Conservation (phyloP, 78 protist genomes). For the Pigoraptor vietnamica region DNA sequence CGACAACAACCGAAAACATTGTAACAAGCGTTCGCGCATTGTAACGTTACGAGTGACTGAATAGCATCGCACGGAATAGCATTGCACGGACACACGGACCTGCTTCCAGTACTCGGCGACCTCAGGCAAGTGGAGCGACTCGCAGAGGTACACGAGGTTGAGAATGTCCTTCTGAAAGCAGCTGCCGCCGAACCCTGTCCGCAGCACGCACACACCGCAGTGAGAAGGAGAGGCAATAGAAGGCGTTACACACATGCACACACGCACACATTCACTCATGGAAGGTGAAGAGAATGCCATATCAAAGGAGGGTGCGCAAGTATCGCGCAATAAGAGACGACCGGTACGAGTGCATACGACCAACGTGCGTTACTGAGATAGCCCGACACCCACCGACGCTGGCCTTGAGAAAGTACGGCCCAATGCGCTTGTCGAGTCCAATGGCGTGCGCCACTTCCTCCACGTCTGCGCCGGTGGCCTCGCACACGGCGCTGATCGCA, state of each 20-base stretch:
- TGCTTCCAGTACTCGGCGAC: slow-evolving; percentile 91
- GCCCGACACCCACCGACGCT: slow-evolving; percentile 67
- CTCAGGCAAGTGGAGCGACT: slow-evolving; percentile 49
- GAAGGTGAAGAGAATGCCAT: too few relatives aligned
- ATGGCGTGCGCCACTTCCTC: slow-evolving; percentile 73
- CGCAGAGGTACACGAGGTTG: slow-evolving; percentile 87
- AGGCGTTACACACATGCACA: not conserved
- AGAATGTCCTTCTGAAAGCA: slow-evolving; percentile 93
- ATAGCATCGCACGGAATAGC: too few relatives aligned
- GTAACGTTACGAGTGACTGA: too few relatives aligned
- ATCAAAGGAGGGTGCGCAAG: too few relatives aligned
- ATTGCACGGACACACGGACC: not conserved
- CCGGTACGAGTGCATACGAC: too few relatives aligned
- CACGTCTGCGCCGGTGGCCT: slow-evolving; percentile 91
- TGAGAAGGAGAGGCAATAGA: slow-evolving; percentile 7
- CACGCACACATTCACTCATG: too few relatives aligned
- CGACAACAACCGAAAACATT: not conserved
- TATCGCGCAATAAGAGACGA: too few relatives aligned
- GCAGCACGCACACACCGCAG: not conserved
- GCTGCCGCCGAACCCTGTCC: slow-evolving; percentile 67
- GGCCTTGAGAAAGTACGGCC: slow-evolving; percentile 74
- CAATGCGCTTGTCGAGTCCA: slow-evolving; percentile 80
- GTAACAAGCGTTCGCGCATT: not conserved
- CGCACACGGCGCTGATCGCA: slow-evolving; percentile 82
- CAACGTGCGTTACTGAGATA: too few relatives aligned